A percentile compares a stretch with the other conserved stretches of the same genome.
These are phyloP conservation scores for Brassica nigra DNA, from an alignment of 345 rosid genomes.

Conservation along the genomic window DNA sequence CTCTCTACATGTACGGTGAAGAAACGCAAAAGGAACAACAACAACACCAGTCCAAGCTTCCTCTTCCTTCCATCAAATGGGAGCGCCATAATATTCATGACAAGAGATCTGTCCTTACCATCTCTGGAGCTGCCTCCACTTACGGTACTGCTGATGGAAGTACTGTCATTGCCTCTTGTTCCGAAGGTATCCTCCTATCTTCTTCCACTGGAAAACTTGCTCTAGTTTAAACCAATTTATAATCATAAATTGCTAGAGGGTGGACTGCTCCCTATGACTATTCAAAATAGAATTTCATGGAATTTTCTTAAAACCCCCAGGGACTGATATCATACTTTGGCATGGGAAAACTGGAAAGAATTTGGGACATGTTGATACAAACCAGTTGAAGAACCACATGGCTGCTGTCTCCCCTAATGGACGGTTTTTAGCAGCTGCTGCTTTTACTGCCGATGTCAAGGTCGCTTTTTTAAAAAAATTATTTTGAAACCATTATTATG, in stretches of 20 bases:
- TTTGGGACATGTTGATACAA: conserved; percentile 86
- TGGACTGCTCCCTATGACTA: background rate
- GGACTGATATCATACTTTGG: conserved; percentile 94
- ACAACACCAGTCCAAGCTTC: conserved; percentile 61
- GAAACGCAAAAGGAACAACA: conserved; percentile 71
- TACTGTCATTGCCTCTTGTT: conserved; percentile 76
- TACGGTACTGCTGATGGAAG: conserved; percentile 94
- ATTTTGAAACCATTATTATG: too few species aligned
- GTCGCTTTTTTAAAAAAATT: conserved; percentile 35
- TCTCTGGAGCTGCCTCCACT: conserved; percentile 73
- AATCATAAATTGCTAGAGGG: conserved; percentile 5
- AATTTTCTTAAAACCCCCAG: conserved; percentile 39
- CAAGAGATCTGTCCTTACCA: conserved; percentile 56
- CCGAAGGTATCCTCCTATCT: conserved; percentile 56
- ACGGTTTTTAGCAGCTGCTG: conserved; percentile 96
- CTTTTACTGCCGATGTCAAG: conserved; percentile 99
- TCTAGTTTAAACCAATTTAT: background rate
- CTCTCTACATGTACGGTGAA: conserved; percentile 89
- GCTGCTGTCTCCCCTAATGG: conserved; percentile 95
- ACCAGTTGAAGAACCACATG: conserved; percentile 93
- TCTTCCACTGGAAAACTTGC: too few species aligned
- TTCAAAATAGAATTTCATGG: background rate
- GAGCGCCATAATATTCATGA: conserved; percentile 78
- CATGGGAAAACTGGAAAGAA: conserved; percentile 88
- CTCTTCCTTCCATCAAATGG: conserved; percentile 89